Evolutionary conservation across 768 basidiomycete species (phyloP).

Genomic region (Peribolospora kevripleyi): DNA sequence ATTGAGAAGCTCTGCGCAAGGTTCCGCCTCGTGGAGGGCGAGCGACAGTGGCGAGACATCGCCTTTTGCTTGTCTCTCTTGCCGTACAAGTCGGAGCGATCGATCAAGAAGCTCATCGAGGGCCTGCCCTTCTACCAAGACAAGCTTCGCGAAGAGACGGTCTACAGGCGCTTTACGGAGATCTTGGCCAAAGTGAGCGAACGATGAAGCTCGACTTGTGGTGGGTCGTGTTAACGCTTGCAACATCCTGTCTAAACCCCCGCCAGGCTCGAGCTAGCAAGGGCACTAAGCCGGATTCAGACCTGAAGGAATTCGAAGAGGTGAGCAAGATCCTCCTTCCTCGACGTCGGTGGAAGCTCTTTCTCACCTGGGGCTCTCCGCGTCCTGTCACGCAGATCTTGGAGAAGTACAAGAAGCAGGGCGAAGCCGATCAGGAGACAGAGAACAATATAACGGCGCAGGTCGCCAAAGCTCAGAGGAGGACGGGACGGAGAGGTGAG

Average conservation of each 20-base stretch:
- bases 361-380: background rate
- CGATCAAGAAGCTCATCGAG: conserved; percentile 87
- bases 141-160: conserved; percentile 68
- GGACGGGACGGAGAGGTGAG: too few species aligned
- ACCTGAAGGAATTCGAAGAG: conserved; percentile 80
- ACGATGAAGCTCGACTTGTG: background rate
- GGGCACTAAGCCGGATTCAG: conserved; percentile 72
- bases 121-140: conserved; percentile 74
- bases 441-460: background rate
- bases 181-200: conserved; percentile 57
- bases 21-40: conserved; percentile 64
- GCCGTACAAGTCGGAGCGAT: conserved; percentile 90
- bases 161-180: conserved; percentile 60
- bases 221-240: background rate
- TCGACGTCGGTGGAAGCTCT: background rate
- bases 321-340: conserved; percentile 23
- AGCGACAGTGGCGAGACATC: conserved; percentile 92
- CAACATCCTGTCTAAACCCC: background rate
- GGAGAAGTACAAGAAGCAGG: conserved; percentile 55
- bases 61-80: conserved; percentile 81
- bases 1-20: conserved; percentile 95
- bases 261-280: conserved; percentile 64
- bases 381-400: conserved; percentile 34
- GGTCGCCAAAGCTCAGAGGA: too few species aligned
- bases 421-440: conserved; percentile 61